Conservation (phyloP, 2,329 filamentous ascomycete genomes). For the Shiraia bambusicola region DNA sequence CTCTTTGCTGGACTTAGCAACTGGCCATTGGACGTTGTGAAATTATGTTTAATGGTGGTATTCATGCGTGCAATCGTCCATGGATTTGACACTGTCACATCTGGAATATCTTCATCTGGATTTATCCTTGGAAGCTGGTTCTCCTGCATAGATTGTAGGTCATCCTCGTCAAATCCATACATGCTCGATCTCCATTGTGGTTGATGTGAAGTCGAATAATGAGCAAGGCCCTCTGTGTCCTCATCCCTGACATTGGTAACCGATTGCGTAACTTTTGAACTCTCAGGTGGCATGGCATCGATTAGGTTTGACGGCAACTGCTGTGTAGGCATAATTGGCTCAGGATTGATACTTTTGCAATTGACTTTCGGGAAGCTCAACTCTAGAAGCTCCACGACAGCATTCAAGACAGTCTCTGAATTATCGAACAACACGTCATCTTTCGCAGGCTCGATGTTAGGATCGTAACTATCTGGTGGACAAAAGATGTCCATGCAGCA, state of each 20-base stretch:
- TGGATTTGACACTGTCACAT: conserved; percentile 48
- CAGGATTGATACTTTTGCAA: conserved; percentile 6
- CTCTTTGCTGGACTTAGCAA: conserved; percentile 30
- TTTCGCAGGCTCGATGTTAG: conserved; percentile 71
- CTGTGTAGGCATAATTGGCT: conserved; percentile 5
- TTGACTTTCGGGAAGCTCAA: conserved; percentile 33
- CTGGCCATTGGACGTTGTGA: conserved; percentile 15
- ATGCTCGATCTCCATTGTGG: conserved; percentile 41
- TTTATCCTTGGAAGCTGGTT: conserved; percentile 14
- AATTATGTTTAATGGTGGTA: conserved; percentile 22
- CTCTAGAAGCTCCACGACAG: conserved; percentile 50
- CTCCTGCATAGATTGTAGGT: conserved; percentile 27
- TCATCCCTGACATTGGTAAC: not conserved
- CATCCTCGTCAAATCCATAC: conserved; percentile 44
- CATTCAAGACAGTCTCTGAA: conserved; percentile 49
- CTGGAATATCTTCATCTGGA: conserved; percentile 32
- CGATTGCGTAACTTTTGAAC: not conserved
- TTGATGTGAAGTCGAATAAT: not conserved
- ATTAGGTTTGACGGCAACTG: not conserved
- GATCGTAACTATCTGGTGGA: conserved; percentile 65
- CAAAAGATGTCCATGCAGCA: conserved; percentile 65
- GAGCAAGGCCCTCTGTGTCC: not conserved
- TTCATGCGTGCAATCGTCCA: conserved; percentile 55
- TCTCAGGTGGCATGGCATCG: not conserved
- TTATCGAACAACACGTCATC: conserved; percentile 70